Evolutionary conservation across 352 stramenopile genomes (phyloP).

Genomic region (Phytophthora europaea): DNA sequence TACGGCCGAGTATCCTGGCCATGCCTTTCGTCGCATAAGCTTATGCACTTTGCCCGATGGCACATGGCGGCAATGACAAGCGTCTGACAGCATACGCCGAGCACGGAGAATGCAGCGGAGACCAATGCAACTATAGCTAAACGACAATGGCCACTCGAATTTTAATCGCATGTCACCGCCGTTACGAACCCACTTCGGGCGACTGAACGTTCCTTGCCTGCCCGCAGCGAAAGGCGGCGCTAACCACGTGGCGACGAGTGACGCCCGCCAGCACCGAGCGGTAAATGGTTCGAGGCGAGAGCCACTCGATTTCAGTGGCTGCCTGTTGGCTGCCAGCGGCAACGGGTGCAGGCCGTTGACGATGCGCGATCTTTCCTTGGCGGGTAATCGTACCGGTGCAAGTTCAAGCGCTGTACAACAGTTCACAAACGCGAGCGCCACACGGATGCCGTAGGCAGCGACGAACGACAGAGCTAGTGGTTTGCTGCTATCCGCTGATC

Average conservation of each 20-base stretch:
- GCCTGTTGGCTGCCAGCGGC: not conserved
- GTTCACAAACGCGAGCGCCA: not conserved
- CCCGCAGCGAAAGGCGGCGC: slow-evolving; percentile 16
- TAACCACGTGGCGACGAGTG: slow-evolving; percentile 19
- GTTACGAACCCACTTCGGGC: slow-evolving; percentile 21
- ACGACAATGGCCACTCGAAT: not conserved
- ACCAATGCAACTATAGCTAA: slow-evolving; percentile 1
- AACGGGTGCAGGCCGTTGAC: not conserved
- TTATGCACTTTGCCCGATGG: not conserved
- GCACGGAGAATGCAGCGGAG: not conserved
- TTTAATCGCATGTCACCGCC: not conserved
- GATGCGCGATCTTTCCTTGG: slow-evolving; percentile 13
- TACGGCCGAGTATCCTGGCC: slow-evolving; percentile 4
- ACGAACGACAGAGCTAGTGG: too few species aligned
- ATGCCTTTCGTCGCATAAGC: slow-evolving; percentile 5
- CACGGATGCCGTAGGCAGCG: not conserved
- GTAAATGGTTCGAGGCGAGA: slow-evolving; percentile 1
- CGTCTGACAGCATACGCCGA: not conserved
- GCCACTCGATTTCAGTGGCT: not conserved
- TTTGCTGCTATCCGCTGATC: too few species aligned
- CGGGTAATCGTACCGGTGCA: slow-evolving; percentile 16
- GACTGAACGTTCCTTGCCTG: slow-evolving; percentile 12
- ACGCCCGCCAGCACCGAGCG: not conserved
- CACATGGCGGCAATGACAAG: not conserved
- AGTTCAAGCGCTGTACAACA: not conserved